Evolutionary conservation across 257 asterid species (phyloP).

Genomic region (Fraxinus americana): DNA sequence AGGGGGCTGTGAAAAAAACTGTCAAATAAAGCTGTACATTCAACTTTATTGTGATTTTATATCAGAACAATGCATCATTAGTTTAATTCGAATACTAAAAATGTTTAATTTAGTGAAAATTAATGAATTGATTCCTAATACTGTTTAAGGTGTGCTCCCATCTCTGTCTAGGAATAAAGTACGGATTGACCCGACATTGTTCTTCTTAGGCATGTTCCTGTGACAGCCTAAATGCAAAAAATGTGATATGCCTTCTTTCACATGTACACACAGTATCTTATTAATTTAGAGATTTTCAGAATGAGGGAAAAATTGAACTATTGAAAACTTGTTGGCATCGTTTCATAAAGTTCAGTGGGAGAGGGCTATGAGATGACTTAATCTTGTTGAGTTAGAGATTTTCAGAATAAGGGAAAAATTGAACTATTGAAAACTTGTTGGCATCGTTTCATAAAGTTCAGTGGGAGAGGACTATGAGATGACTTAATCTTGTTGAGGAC

Average conservation of each 20-base stretch:
- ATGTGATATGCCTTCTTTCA: not conserved
- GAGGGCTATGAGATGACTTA: too few species aligned
- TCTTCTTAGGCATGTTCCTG: conserved; percentile 26
- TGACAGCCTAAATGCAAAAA: not conserved
- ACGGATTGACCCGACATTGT: conserved; percentile 43
- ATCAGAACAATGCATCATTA: conserved; percentile 6
- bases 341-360: too few species aligned
- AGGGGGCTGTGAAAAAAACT: too few species aligned
- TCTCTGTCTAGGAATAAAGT: conserved; percentile 23
- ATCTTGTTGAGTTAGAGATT: too few species aligned
- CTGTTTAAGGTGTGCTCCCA: conserved; percentile 15
- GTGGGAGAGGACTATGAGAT: not conserved
- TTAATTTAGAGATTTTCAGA: not conserved
- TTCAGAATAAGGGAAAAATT: too few species aligned
- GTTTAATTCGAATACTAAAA: not conserved
- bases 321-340: too few species aligned
- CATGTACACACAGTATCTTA: not conserved
- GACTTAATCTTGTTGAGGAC: not conserved
- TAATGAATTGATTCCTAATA: conserved; percentile 12
- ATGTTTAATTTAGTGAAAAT: not conserved
- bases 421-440: too few species aligned
- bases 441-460: not conserved
- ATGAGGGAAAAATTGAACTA: too few species aligned
- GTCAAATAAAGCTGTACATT: too few species aligned
- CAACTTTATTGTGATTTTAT: not conserved